These are phyloP conservation scores for Pythium brassicae DNA, from an alignment of 352 stramenopile genomes.

Conservation along the genomic window DNA sequence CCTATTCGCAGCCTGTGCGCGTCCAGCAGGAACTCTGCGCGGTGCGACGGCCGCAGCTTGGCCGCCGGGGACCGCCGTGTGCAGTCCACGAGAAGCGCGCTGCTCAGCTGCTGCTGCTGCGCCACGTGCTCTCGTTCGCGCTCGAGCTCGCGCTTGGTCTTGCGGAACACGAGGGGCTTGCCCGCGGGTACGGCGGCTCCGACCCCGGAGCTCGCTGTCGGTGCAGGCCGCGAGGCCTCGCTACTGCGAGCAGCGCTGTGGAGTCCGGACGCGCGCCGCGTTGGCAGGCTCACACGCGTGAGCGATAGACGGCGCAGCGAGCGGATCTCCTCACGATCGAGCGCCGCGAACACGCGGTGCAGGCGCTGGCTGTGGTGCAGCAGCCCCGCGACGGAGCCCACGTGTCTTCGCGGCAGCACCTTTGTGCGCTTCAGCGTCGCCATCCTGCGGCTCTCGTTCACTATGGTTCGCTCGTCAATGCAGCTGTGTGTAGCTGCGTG, in stretches of 20 bases:
- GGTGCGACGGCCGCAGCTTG: slow-evolving; percentile 10
- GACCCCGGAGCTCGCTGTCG: too few species aligned
- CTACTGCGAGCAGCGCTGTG: neutral
- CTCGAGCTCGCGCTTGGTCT: slow-evolving; percentile 52
- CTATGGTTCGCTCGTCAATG: neutral
- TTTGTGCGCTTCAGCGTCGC: slow-evolving; percentile 29
- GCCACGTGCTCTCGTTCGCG: slow-evolving; percentile 19
- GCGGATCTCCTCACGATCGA: slow-evolving; percentile 38
- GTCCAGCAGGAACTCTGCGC: slow-evolving; percentile 1
- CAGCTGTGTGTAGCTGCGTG: neutral
- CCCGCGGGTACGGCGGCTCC: slow-evolving; percentile 5
- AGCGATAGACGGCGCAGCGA: slow-evolving; percentile 13
- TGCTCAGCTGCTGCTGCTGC: slow-evolving; percentile 14
- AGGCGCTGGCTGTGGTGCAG: slow-evolving; percentile 32
- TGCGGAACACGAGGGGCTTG: slow-evolving; percentile 40
- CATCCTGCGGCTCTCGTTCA: slow-evolving; percentile 1
- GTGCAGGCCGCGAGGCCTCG: slow-evolving; percentile 2
- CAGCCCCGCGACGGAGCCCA: slow-evolving; percentile 24
- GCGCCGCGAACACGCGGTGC: slow-evolving; percentile 22
- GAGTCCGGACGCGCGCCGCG: slow-evolving; percentile 12
- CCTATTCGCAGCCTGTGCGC: slow-evolving; percentile 7
- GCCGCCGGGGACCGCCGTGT: neutral
- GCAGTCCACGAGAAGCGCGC: slow-evolving; percentile 3
- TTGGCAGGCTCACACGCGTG: slow-evolving; percentile 8
- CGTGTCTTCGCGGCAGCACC: slow-evolving; percentile 29